These are phyloP conservation scores for Yarrowia galli DNA, from an alignment of 1,139 yeast genomes.

Conservation along the genomic window DNA sequence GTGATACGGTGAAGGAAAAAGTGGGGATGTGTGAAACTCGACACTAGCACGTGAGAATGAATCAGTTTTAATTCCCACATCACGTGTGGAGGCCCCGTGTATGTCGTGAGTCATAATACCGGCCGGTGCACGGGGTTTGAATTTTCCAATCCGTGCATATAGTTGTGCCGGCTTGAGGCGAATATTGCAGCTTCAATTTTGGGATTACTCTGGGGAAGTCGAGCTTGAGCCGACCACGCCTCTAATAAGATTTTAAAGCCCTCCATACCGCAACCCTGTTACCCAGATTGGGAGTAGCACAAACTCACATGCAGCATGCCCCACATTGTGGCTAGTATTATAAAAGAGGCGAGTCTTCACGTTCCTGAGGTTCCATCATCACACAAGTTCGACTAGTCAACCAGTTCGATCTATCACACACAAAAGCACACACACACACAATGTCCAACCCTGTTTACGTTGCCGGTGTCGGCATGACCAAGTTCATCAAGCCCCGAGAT, in stretches of 20 bases:
- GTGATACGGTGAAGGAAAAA: neutral
- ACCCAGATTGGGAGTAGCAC: neutral
- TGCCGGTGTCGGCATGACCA: conserved; percentile 49
- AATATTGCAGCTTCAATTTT: conserved; percentile 11
- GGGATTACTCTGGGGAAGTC: conserved; percentile 26
- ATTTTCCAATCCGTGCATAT: neutral
- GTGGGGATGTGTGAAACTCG: conserved; percentile 22
- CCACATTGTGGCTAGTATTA: conserved; percentile 38
- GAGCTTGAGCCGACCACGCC: conserved; percentile 24
- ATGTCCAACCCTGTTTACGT: conserved; percentile 42
- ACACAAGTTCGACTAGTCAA: conserved; percentile 3
- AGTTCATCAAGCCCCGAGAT: conserved; percentile 48
- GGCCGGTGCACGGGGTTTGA: neutral
- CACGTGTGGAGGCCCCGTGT: too few species aligned
- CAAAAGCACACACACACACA: neutral
- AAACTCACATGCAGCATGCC: conserved; percentile 36
- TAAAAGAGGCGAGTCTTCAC: conserved; percentile 10
- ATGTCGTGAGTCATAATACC: neutral
- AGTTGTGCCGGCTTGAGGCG: conserved; percentile 24
- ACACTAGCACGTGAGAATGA: conserved; percentile 19
- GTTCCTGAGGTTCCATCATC: neutral
- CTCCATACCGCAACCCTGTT: neutral
- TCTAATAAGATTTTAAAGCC: conserved; percentile 32
- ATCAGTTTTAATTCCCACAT: too few species aligned
- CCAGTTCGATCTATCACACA: neutral